phyloP scores from a whole-genome alignment of 2,329 filamentous ascomycete genomes.

The Rhynchosporium secalis region DNA sequence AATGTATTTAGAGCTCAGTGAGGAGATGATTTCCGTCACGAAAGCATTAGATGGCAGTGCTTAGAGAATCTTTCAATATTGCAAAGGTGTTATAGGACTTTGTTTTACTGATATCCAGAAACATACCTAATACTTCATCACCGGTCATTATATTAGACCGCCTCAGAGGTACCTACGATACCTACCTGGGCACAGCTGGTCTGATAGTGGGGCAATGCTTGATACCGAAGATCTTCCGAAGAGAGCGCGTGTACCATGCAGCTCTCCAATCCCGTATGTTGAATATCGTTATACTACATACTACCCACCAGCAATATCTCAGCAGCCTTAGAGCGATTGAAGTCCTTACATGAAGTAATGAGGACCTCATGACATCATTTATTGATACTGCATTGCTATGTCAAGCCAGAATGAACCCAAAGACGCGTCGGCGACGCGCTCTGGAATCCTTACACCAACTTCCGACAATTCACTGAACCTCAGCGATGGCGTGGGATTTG shows the following conservation, averaged over 20 bases:
- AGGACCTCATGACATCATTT: conserved; percentile 35
- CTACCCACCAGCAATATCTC: not conserved
- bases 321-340: conserved; percentile 17
- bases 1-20: too few species aligned
- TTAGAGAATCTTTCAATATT: too few species aligned
- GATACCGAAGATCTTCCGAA: conserved; percentile 4
- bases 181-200: not conserved
- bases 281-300: not conserved
- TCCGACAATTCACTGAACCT: conserved; percentile 33
- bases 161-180: too few species aligned
- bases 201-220: conserved; percentile 3
- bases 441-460: conserved; percentile 36
- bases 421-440: conserved; percentile 37
- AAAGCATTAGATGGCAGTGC: too few species aligned
- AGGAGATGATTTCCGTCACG: too few species aligned
- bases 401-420: conserved; percentile 34
- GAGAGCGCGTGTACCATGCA: conserved; percentile 3
- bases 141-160: too few species aligned
- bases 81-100: too few species aligned
- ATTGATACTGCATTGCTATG: conserved; percentile 39
- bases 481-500: conserved; percentile 26
- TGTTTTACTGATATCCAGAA: too few species aligned
- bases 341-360: conserved; percentile 25
- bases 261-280: not conserved
- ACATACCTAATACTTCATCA: too few species aligned